Conservation (phyloP, 345 rosid genomes). For the Bruguiera sexangula region DNA sequence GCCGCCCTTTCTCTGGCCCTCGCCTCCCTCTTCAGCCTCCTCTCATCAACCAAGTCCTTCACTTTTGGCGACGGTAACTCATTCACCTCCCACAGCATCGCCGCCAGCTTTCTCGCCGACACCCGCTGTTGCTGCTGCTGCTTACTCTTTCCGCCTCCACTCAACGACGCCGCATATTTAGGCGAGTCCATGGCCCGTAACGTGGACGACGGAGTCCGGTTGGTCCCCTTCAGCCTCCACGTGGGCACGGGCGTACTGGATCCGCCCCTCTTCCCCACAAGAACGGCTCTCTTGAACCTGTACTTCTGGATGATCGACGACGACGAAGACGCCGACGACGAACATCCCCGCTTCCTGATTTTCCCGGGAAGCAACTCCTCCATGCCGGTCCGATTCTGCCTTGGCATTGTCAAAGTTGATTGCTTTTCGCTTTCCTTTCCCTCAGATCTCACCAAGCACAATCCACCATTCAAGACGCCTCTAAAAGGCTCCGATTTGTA, state of each 20-base stretch:
- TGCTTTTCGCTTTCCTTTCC: background rate
- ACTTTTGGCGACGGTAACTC: slow-evolving; percentile 77
- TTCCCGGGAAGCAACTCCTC: slow-evolving; percentile 70
- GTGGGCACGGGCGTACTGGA: slow-evolving; percentile 86
- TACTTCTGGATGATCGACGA: slow-evolving; percentile 74
- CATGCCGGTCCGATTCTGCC: slow-evolving; percentile 46
- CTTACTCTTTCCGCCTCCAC: slow-evolving; percentile 39
- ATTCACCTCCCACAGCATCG: slow-evolving; percentile 96
- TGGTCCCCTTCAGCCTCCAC: slow-evolving; percentile 67
- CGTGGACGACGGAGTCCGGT: slow-evolving; percentile 57
- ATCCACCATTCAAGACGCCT: background rate
- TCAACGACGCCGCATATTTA: slow-evolving; percentile 42
- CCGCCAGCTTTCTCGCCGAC: slow-evolving; percentile 92
- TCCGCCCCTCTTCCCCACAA: slow-evolving; percentile 80
- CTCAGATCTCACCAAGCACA: slow-evolving; percentile 4
- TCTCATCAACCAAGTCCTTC: slow-evolving; percentile 42
- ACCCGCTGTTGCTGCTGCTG: slow-evolving; percentile 51
- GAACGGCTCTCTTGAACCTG: slow-evolving; percentile 76
- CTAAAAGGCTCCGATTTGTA: background rate
- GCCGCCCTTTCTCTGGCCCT: slow-evolving; percentile 46
- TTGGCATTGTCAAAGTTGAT: slow-evolving; percentile 47
- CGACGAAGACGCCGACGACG: slow-evolving; percentile 80
- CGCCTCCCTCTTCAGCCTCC: slow-evolving; percentile 44
- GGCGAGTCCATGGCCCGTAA: slow-evolving; percentile 55
- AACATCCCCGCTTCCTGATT: slow-evolving; percentile 88